Evolutionary conservation across 2,329 filamentous ascomycete genomes (phyloP).

Genomic region (Huntiella moniliformis): DNA sequence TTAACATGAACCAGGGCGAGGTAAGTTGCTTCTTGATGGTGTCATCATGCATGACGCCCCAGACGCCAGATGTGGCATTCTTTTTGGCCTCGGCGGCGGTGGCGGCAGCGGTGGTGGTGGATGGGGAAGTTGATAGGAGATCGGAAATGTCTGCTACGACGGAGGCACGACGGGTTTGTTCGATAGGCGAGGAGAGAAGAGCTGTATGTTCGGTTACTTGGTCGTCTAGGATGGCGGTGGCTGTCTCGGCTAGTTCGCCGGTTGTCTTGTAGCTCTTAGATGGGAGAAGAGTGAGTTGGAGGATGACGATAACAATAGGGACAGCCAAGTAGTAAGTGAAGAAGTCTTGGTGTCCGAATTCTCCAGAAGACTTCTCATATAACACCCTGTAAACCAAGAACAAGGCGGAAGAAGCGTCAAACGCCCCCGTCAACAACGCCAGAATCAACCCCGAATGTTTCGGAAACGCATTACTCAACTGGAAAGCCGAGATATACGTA

Average conservation of each 20-base stretch:
- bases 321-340: constrained; percentile 56
- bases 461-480: constrained; percentile 70
- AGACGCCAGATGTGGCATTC: constrained; percentile 56
- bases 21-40: constrained; percentile 54
- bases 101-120: constrained; percentile 41
- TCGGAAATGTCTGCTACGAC: constrained; percentile 54
- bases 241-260: constrained; percentile 61
- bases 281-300: constrained; percentile 56
- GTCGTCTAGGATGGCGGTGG: constrained; percentile 29
- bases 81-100: constrained; percentile 48
- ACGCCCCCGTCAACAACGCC: constrained; percentile 61
- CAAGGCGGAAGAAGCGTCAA: constrained; percentile 63
- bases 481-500: constrained; percentile 66
- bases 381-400: constrained; percentile 57
- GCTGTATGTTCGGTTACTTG: constrained; percentile 39
- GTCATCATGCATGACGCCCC: constrained; percentile 64
- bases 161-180: constrained; percentile 42
- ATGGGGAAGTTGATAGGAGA: constrained; percentile 46
- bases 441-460: constrained; percentile 60
- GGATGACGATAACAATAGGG: constrained; percentile 43
- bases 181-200: constrained; percentile 22
- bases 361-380: constrained; percentile 37
- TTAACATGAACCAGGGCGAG: constrained; percentile 69
- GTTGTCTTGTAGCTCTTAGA: constrained; percentile 65
- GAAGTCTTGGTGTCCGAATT: constrained; percentile 46